Base-by-base conservation (phyloP, 1,139 yeast species). In the Nadsonia commutata region DNA sequence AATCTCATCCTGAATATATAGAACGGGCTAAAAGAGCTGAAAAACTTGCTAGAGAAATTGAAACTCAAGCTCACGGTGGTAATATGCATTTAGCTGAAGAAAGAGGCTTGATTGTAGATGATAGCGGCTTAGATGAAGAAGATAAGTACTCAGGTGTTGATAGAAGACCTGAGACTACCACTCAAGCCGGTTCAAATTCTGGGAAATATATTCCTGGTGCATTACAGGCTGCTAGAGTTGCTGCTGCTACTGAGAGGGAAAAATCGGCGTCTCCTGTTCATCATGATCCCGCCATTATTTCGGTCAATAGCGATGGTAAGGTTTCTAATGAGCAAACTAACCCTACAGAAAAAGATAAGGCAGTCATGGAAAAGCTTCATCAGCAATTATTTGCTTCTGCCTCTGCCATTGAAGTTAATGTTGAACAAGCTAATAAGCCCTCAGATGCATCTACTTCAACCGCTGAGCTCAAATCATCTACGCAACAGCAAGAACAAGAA, bases 91-190 rank as follows among this genome's bases (percentile, higher is more conserved):
- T 88, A 33, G 85, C 94, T 49, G 98, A 90, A 59, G 98, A 90
- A 62, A 76, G 98, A 59, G 95, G 95, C 18, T 48, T 76, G 13
- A 59, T 59, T 18, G 73, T 81, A 37, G 95, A 84, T 57, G 95
- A 84, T 57, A 74, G 82, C 49, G 95, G 94, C 2, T 52, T 83
- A 53, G 97, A 90, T 60, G 98, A 90, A 63, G 99, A 93, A 60
- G 96, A 86, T 61, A 83, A 83, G 63, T 90, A 88, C 58, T 85
- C 96, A 2, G 97, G 97, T 40, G 98, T 90, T 43, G 74, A 70
- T 46, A 64, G 75, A 50, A 42, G 48, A 4, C 31, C 43, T 16
- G 27, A 40, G 20, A 4, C 42, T 31, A 22, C 47, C n/a, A 36
- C 31, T 40, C 18, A 40, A 19, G 27, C 22, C 3, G 39, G 9